These are phyloP conservation scores for Psidium friedrichsthalianum DNA, from an alignment of 345 rosid genomes.

Conservation along the genomic window DNA sequence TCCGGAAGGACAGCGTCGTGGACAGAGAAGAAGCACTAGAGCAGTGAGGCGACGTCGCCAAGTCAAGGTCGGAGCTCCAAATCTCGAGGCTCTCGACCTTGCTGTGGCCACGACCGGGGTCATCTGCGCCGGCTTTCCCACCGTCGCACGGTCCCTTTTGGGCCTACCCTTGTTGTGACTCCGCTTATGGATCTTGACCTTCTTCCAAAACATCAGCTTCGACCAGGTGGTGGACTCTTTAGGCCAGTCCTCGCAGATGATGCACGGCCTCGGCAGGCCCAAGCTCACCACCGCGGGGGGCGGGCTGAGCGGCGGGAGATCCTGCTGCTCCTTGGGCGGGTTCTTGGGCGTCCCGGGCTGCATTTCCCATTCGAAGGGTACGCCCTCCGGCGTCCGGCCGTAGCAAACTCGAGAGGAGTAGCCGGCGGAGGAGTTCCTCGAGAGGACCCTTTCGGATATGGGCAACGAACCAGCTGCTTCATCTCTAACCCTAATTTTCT, in stretches of 20 bases:
- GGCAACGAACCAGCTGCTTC: not conserved
- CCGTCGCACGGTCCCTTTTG: not conserved
- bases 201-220: constrained; percentile 39
- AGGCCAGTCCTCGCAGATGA: constrained; percentile 1
- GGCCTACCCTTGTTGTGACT: not conserved
- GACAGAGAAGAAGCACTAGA: constrained; percentile 34
- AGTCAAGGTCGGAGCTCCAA: constrained; percentile 12
- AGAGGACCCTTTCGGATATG: constrained; percentile 9
- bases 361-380: constrained; percentile 37
- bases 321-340: not conserved
- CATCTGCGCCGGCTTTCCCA: not conserved
- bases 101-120: not conserved
- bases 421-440: constrained; percentile 20
- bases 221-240: constrained; percentile 1
- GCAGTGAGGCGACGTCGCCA: not conserved
- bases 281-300: constrained; percentile 61
- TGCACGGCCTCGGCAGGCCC: constrained; percentile 42
- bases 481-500: not conserved
- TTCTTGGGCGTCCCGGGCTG: constrained; percentile 27
- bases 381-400: constrained; percentile 13
- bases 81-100: constrained; percentile 4
- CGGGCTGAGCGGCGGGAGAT: constrained; percentile 35
- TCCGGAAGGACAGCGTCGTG: constrained; percentile 13
- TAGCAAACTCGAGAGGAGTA: constrained; percentile 14
- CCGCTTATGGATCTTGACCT: not conserved